Conservation (phyloP, 768 basidiomycete species). For the Symmetrospora coprosmae region DNA sequence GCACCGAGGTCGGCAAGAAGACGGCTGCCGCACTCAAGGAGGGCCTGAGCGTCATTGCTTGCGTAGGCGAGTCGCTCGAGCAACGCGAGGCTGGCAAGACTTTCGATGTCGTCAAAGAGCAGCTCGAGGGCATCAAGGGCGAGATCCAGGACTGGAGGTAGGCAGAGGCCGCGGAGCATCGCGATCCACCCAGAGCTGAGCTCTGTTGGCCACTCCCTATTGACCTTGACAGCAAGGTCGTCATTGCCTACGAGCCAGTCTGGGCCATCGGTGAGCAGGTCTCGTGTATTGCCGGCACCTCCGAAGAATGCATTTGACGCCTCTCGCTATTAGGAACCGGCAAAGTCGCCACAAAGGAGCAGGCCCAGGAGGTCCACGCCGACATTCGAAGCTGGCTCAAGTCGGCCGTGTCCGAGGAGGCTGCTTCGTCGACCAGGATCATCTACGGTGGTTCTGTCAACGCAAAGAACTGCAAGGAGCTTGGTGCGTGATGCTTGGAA, state of each 20-base stretch:
- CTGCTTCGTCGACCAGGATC: slow-evolving; percentile 63
- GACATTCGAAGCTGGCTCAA: slow-evolving; percentile 64
- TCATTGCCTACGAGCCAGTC: slow-evolving; percentile 91
- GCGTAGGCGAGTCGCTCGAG: slow-evolving; percentile 83
- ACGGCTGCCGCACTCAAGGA: slow-evolving; percentile 64
- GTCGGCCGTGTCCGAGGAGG: slow-evolving; percentile 50
- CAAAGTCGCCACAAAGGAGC: slow-evolving; percentile 76
- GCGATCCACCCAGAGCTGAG: neutral
- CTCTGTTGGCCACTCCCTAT: neutral
- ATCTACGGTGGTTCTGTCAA: slow-evolving; percentile 94
- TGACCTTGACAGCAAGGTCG: slow-evolving; percentile 51
- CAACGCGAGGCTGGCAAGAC: slow-evolving; percentile 72
- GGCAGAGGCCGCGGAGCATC: slow-evolving; percentile 32
- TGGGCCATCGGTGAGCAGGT: slow-evolving; percentile 71
- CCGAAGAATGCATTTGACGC: too few relatives aligned
- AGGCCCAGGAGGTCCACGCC: slow-evolving; percentile 84
- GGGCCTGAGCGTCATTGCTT: slow-evolving; percentile 75
- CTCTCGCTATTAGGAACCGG: too few relatives aligned
- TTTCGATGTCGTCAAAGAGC: slow-evolving; percentile 59
- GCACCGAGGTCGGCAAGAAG: slow-evolving; percentile 68
- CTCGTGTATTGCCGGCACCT: neutral
- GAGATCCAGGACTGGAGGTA: slow-evolving; percentile 61
- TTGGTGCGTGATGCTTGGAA: slow-evolving; percentile 50
- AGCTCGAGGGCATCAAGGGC: slow-evolving; percentile 61
- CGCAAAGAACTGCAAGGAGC: slow-evolving; percentile 71